Evolutionary conservation across 495 filamentous ascomycete genomes (phyloP).

Genomic region (Cetradonia linearis): DNA sequence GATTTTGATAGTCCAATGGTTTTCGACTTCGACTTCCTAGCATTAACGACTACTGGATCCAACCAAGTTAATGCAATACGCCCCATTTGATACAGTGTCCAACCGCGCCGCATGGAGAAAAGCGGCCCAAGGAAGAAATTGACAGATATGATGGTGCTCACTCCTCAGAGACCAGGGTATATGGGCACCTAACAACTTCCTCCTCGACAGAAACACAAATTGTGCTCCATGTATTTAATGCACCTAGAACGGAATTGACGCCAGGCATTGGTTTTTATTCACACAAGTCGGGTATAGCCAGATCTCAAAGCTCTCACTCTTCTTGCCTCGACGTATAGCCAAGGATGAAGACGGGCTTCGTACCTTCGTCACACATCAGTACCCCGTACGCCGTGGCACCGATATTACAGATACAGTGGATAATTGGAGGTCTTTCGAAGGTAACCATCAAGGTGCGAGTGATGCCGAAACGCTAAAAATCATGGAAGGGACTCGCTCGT

Average conservation of each 20-base stretch:
- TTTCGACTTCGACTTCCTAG: neutral
- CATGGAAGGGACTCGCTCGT: neutral
- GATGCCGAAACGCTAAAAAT: conserved; percentile 5
- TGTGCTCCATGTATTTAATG: neutral
- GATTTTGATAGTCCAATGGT: neutral
- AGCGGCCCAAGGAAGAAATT: neutral
- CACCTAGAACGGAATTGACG: neutral
- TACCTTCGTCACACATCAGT: conserved; percentile 16
- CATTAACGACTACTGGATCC: neutral
- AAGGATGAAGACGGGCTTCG: conserved; percentile 13
- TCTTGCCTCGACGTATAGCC: conserved; percentile 1
- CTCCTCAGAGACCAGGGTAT: neutral
- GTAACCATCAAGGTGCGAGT: neutral
- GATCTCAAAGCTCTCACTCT: conserved; percentile 2
- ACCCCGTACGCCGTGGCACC: conserved; percentile 3
- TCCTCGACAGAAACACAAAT: neutral
- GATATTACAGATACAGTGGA: neutral
- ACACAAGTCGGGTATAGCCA: conserved; percentile 3
- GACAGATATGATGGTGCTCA: neutral
- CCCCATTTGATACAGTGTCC: neutral
- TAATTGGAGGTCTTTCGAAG: neutral
- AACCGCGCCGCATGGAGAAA: neutral
- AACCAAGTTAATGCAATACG: neutral
- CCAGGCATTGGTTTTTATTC: neutral
- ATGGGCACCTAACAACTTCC: neutral